These are phyloP conservation scores for Hemisphaericaspora lyxosophila DNA, from an alignment of 1,139 yeast genomes.

Conservation along the genomic window DNA sequence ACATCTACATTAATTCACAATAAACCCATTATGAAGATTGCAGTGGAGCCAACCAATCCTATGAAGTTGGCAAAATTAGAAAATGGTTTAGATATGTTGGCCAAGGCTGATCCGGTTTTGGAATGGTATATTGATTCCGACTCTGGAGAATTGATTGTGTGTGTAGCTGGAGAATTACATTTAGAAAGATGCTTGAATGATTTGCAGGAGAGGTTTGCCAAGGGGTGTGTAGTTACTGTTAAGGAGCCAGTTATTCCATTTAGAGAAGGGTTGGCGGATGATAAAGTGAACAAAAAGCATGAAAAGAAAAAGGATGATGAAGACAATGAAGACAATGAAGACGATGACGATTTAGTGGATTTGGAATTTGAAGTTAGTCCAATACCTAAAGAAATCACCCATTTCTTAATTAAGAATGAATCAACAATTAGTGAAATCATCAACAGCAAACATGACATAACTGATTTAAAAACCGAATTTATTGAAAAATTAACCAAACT, in stretches of 20 bases:
- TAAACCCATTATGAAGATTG: conserved; percentile 87
- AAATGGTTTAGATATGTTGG: conserved; percentile 71
- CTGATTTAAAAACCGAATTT: conserved; percentile 22
- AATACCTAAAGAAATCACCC: conserved; percentile 50
- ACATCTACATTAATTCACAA: conserved; percentile 58
- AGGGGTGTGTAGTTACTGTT: conserved; percentile 75
- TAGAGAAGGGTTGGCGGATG: conserved; percentile 72
- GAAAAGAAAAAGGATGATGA: conserved; percentile 15
- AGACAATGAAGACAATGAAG: conserved; percentile 26
- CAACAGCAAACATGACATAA: conserved; percentile 19
- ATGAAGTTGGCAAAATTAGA: conserved; percentile 73
- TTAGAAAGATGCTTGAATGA: conserved; percentile 89
- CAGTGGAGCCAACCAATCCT: conserved; percentile 90
- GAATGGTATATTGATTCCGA: conserved; percentile 79
- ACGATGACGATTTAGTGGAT: conserved; percentile 39
- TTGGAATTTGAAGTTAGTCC: conserved; percentile 56
- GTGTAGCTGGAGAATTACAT: conserved; percentile 96
- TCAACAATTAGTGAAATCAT: conserved; percentile 25
- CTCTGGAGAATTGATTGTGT: conserved; percentile 85
- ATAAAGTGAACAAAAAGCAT: conserved; percentile 16
- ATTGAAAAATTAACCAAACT: conserved; percentile 30
- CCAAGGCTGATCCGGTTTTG: conserved; percentile 91
- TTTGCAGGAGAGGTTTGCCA: conserved; percentile 84
- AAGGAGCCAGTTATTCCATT: conserved; percentile 96
- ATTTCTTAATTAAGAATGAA: conserved; percentile 52